Conservation (phyloP, 2,329 filamentous ascomycete genomes). For the Scleromitrula shiraiana region DNA sequence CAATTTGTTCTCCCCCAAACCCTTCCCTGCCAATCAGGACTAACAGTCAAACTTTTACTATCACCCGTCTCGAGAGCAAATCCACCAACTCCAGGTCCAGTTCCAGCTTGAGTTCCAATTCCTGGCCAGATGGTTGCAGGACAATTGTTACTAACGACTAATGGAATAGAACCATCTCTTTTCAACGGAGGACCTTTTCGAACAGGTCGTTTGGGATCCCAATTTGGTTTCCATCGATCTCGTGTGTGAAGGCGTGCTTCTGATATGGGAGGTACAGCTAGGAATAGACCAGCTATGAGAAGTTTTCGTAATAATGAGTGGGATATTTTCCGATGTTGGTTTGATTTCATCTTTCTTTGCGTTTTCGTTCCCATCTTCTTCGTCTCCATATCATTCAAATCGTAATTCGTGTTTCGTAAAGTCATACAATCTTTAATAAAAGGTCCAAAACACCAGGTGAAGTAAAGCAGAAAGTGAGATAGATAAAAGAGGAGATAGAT, state of each 20-base stretch:
- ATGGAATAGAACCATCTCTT: slow-evolving; percentile 40
- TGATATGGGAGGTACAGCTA: slow-evolving; percentile 14
- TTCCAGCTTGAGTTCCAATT: slow-evolving; percentile 64
- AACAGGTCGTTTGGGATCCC: slow-evolving; percentile 14
- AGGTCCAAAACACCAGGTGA: too few species aligned
- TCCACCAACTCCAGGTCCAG: slow-evolving; percentile 57
- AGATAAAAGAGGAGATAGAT: not conserved
- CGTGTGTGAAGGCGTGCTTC: slow-evolving; percentile 11
- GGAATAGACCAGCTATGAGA: slow-evolving; percentile 12
- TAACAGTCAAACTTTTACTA: slow-evolving; percentile 55
- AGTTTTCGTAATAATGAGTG: slow-evolving; percentile 4
- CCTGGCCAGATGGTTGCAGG: slow-evolving; percentile 67
- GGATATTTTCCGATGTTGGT: slow-evolving; percentile 11
- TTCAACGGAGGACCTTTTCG: slow-evolving; percentile 25
- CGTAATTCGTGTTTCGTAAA: not conserved
- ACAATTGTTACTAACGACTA: slow-evolving; percentile 67
- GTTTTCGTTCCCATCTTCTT: slow-evolving; percentile 53
- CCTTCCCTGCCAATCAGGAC: slow-evolving; percentile 69
- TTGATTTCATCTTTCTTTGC: slow-evolving; percentile 1
- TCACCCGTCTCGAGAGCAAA: slow-evolving; percentile 57
- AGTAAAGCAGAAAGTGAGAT: not conserved
- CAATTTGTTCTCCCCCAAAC: slow-evolving; percentile 83
- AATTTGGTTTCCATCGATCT: slow-evolving; percentile 6
- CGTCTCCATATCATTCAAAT: slow-evolving; percentile 50
- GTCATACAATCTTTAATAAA: not conserved